Evolutionary conservation across 305 asterid species (phyloP), one percentile per base, ranked within the genome.

Genomic region (Rubia occidens): DNA sequence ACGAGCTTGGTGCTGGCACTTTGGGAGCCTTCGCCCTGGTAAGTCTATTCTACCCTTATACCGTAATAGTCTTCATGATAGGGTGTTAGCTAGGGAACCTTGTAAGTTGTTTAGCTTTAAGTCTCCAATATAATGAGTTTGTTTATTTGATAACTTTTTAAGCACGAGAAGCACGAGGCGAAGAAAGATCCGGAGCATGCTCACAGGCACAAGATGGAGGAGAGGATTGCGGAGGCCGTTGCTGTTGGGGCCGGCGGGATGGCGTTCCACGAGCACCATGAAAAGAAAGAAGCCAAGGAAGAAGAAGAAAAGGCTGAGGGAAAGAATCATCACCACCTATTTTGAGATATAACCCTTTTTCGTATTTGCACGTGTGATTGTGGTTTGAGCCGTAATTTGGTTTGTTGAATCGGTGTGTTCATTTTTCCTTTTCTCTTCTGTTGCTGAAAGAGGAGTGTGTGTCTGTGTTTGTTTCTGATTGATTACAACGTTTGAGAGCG

Each of bases 241-340:
- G 90, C 89, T 0, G 82, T 83, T 6, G 96, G 88, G 7, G 45
- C 87, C 0, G 88, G 95, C 54, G 95, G 92, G 1, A 87, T 77
- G 61, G 85, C 77, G 0, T 77, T 85, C 82, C 94, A 87, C 26
- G 96, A 85, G 85, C 91, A 80, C 61, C 90, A 83, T 59, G 86
- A 82, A 63, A 87, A 86, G 82, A 82, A 89, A 44, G 89, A 82
- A 51, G 76, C 78, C 0, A 76, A 81, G 72, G 74, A 86, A 42
- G 87, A 81, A 51, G 85, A 82, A 40, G 83, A 85, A 73, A 66
- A 70, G 70, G 82, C 74, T 1, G 84, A 84, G 77, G 94, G 93
- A 45, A 79, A 83, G 76, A 80, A 85, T 47, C 89, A 74, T 35
- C 79, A 80, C 85, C 87, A 82, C 77, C 78, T 80, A 72, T 82